Evolutionary conservation across 2,329 filamentous ascomycete species (phyloP).

Genomic region (Beauveria varroae): DNA sequence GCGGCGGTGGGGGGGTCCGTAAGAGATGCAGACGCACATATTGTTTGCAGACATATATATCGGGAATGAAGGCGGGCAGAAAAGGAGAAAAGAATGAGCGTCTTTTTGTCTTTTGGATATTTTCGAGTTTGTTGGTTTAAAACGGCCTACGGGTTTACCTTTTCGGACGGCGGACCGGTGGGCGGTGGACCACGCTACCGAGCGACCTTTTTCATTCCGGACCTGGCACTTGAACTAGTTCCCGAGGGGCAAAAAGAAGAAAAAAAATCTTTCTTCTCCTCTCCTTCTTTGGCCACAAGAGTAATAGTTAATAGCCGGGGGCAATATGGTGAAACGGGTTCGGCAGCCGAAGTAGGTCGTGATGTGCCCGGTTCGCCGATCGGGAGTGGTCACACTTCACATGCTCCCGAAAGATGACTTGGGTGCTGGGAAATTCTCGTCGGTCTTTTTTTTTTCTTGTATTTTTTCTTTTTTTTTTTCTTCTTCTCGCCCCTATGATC

Average conservation of each 20-base stretch:
- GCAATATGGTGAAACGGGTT: neutral
- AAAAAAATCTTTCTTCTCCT: neutral
- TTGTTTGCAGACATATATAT: neutral
- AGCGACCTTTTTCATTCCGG: neutral
- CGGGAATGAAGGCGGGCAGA: neutral
- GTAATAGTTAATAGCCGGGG: neutral
- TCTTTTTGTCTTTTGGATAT: neutral
- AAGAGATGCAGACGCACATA: neutral
- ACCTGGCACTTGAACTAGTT: neutral
- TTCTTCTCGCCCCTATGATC: slow-evolving; percentile 1
- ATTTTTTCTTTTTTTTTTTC: neutral
- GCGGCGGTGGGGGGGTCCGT: neutral
- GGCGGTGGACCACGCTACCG: neutral
- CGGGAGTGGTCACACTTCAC: neutral
- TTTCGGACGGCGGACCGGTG: neutral
- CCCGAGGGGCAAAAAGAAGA: neutral
- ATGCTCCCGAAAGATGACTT: neutral
- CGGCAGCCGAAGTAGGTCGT: neutral
- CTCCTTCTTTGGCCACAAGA: neutral
- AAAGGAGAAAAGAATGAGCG: neutral
- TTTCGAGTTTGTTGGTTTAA: neutral
- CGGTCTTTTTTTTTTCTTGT: too few species aligned
- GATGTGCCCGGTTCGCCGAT: neutral
- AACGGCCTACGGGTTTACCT: neutral
- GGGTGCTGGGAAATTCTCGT: neutral